Conservation (phyloP, 2,329 filamentous ascomycete genomes). For the Botrytis sinoallii region DNA sequence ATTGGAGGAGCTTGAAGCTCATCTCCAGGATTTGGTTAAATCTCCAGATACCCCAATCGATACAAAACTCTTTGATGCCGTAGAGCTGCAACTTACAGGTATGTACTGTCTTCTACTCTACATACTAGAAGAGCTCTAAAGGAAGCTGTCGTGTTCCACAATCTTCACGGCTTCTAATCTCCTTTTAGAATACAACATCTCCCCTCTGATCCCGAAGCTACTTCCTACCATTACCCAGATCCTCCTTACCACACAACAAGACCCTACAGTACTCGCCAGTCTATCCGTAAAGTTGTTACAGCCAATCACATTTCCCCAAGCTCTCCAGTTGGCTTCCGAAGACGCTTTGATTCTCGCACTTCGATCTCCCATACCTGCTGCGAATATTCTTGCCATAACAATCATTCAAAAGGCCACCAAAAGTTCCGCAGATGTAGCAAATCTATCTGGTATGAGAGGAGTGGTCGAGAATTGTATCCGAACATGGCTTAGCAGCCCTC, state of each 20-base stretch:
- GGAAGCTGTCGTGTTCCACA: background rate
- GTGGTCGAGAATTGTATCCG: slow-evolving; percentile 49
- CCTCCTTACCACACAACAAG: slow-evolving; percentile 49
- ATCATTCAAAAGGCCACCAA: slow-evolving; percentile 54
- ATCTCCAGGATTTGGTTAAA: slow-evolving; percentile 50
- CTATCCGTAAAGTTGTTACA: slow-evolving; percentile 55
- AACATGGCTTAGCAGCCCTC: slow-evolving; percentile 52
- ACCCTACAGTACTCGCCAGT: slow-evolving; percentile 51
- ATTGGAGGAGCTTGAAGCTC: slow-evolving; percentile 52
- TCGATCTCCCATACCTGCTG: slow-evolving; percentile 51
- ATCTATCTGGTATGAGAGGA: slow-evolving; percentile 49
- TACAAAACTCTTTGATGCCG: slow-evolving; percentile 54
- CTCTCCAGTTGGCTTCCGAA: slow-evolving; percentile 51
- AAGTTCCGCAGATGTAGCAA: slow-evolving; percentile 48
- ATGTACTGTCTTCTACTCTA: slow-evolving; percentile 16
- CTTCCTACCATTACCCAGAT: slow-evolving; percentile 53
- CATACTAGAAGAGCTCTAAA: background rate
- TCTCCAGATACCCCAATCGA: slow-evolving; percentile 45
- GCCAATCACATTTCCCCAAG: slow-evolving; percentile 51
- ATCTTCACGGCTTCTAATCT: slow-evolving; percentile 19
- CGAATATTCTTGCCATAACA: slow-evolving; percentile 55
- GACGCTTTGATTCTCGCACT: slow-evolving; percentile 52
- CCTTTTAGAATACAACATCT: slow-evolving; percentile 50
- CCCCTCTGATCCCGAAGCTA: slow-evolving; percentile 49
- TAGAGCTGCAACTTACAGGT: slow-evolving; percentile 58